Evolutionary conservation across 75 land plant species (phyloP), one percentile per base, ranked within the genome.

Genomic region (Gnetum montanum): DNA sequence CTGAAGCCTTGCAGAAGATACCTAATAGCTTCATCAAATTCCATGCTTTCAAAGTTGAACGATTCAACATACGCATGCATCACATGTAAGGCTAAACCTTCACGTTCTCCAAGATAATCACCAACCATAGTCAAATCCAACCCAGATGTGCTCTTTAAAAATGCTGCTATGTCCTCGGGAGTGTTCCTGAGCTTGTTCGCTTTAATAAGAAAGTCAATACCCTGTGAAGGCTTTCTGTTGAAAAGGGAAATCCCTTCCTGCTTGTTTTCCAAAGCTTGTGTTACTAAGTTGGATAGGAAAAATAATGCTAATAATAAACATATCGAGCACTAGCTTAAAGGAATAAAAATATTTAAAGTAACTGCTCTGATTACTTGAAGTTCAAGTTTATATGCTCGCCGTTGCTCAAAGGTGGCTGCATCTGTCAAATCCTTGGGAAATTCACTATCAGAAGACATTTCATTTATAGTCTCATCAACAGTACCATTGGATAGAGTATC

Each of bases 61-160:
- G 85, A 79, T 61, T 91, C 97, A 2, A 88, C 94, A 71, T 91
- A 91, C 25, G 89, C 89, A 71, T 91, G 97, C 97, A 91, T 91
- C 20, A 91, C 89, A 58, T 72, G 78, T 53, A 91, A 46, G 52
- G 85, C 43, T 60, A 91, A 88, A 19, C 82, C 97, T 35, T 91
- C 95, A 40, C 88, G 69, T 51, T 91, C 88, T 58, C 97, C 97
- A 59, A 91, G 65, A 70, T 88, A 91, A 57, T 91, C 97, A 23
- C 97, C 97, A 70, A 91, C 81, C 77, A 84, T 64, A 10, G 84
- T 66, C 49, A 71, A 68, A 59, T 84, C 73, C 46, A 91, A 67
- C 24, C 94, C 95, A 35, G 78, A 41, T 27, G 78, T 68, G 31
- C 64, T 84, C 46, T 61, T 72, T 44, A 91, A 62, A 47, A 91